A percentile compares a stretch with the other conserved stretches of the same genome.
Evolutionary conservation across 2,329 filamentous ascomycete genomes (phyloP).

Genomic region (Chaetomiaceae sp.): DNA sequence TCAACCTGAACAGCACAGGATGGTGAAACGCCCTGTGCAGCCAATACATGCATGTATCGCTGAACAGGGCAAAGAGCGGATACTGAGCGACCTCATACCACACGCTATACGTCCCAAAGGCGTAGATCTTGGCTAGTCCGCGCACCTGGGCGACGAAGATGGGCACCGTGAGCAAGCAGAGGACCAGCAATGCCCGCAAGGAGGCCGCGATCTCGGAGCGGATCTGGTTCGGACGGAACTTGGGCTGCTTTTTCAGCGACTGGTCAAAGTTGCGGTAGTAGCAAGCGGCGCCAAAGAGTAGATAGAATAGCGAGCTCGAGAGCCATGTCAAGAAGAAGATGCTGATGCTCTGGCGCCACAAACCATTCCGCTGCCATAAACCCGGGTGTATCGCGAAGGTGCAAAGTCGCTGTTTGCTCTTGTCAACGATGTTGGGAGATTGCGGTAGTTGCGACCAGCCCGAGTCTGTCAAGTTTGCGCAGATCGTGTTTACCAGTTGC

Average conservation of each 20-base stretch:
- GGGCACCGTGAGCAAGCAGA: neutral
- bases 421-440: neutral
- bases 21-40: slow-evolving; percentile 1
- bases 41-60: slow-evolving; percentile 3
- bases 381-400: neutral
- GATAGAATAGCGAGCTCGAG: neutral
- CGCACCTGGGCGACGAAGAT: slow-evolving; percentile 1
- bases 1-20: neutral
- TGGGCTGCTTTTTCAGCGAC: neutral
- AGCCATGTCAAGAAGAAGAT: neutral
- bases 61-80: neutral
- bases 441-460: no score
- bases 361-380: neutral
- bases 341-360: neutral
- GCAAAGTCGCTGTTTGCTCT: neutral
- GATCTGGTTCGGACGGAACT: neutral
- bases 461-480: neutral
- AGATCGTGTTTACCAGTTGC: neutral
- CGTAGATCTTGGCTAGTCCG: neutral
- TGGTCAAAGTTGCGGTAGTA: slow-evolving; percentile 1
- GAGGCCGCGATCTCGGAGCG: neutral
- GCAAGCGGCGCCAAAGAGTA: neutral
- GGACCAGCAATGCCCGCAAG: neutral
- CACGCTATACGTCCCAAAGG: neutral
- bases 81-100: slow-evolving; percentile 3